Evolutionary conservation across 495 filamentous ascomycete genomes (phyloP), one percentile per base, ranked within the genome.

Genomic region (Lophiotrema nucula): DNA sequence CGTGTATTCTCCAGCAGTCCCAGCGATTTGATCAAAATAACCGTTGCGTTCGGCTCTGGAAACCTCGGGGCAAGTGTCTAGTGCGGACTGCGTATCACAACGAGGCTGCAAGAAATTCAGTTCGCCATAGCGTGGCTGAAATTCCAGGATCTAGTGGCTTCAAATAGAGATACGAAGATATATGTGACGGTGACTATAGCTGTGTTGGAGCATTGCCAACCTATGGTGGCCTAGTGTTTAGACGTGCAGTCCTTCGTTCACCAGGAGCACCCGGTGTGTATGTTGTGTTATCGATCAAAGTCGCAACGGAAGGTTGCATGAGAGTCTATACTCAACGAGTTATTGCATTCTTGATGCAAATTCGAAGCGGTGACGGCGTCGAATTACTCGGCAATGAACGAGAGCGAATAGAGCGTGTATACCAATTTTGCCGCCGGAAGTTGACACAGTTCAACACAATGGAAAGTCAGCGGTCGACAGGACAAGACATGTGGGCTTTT

Each of bases 291-390:
- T n/a, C n/a, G n/a, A n/a, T n/a, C n/a, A n/a, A n/a, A n/a, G n/a
- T n/a, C n/a, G n/a, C n/a, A n/a, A n/a, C n/a, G n/a, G n/a, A n/a
- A n/a, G n/a, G n/a, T n/a, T n/a, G n/a, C n/a, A n/a, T n/a, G n/a
- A n/a, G n/a, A n/a, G n/a, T n/a, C n/a, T 48, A 56, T 47, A 56
- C 21, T 48, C 43, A 13, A 43, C 16, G 4, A 13, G 13, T 25
- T 56, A 56, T 51, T n/a, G 55, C 31, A 43, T 4, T 58, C 35
- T 33, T 49, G 33, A 22, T 41, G 43, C 55, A 15, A 8, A 35
- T 10, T 43, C 1, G 47, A 6, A 15, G 37, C 35, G 37, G 35
- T 4, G 22, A 21, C 22, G 31, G 22, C 2, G 51, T 35, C 51
- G 48, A 47, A 56, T 47, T 6, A 45, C 35, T 10, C 21, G 39